Base-by-base conservation (phyloP, 495 filamentous ascomycete genomes). In the Cryomyces antarcticus region DNA sequence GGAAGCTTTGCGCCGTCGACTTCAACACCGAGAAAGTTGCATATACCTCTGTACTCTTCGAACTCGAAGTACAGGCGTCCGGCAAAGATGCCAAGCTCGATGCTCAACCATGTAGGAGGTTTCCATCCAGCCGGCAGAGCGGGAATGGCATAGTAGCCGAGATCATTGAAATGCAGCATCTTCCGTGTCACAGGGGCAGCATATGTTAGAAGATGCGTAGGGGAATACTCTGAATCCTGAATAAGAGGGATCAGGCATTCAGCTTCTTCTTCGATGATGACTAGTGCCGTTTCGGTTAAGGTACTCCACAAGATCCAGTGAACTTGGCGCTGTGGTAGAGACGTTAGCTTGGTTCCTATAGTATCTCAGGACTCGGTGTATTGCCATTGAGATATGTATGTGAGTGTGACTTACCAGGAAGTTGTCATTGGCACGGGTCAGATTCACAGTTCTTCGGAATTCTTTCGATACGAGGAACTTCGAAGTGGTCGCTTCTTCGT, bases 191-290 rank as follows among this genome's bases (percentile, higher is more conserved):
- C 59, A 0, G 70, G 70, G 4, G 71, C 63, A 0, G 70, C 62
- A 37, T 77, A 77, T 0, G 62, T 41, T 17, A 73, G 55, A 0
- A 77, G 50, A 46, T 73, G 53, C 3, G 52, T 54, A 4, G 30
- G 3, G 2, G 48, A 13, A 3, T 42, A 39, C 39, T 50, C 30
- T 4, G 13, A 24, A 0, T 29, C 27, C 27, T 58, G 63, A 31
- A 73, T 38, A 0, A 61, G 36, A 3, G 61, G 56, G 17, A 77
- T 59, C 0, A 74, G 24, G 0, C 37, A 11, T 44, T 76, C 66
- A 0, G 66, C 73, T 48, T 78, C 73, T 39, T 75, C 67, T 4
- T 68, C 65, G 30, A 65, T 71, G 1, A 77, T 45, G 4, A 76
- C 53, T 0, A 78, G 38, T 0, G 63, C 71, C 0, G 57, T 63